Percentiles rank a stretch among this genome's conserved stretches.
phyloP scores from a whole-genome alignment of 768 basidiomycete genomes.

The Tulasnella sp. region DNA sequence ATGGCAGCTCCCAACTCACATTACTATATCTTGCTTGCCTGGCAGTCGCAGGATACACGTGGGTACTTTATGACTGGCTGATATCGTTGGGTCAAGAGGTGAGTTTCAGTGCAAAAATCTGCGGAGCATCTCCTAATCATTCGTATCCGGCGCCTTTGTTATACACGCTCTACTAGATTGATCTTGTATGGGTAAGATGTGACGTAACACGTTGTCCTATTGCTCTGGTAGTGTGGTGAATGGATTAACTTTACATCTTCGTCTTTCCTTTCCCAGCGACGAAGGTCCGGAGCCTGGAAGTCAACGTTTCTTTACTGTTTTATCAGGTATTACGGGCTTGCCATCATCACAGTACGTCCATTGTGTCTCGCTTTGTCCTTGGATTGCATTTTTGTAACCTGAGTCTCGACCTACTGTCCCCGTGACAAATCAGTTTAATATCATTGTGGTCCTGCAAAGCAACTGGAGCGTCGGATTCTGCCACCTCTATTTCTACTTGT shows the following conservation, averaged over 20 bases:
- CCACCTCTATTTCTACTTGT: neutral
- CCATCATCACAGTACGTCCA: neutral
- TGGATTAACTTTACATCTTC: neutral
- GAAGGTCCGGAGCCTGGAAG: neutral
- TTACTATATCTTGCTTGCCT: too few species aligned
- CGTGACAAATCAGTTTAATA: neutral
- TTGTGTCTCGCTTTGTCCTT: neutral
- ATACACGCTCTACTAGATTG: neutral
- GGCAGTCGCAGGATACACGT: conserved; percentile 21
- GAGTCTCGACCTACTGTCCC: too few species aligned
- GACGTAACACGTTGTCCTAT: too few species aligned
- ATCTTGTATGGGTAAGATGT: neutral
- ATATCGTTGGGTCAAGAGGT: conserved; percentile 25
- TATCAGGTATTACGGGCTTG: conserved; percentile 21
- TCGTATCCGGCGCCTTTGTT: neutral
- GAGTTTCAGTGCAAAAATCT: neutral
- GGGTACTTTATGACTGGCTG: conserved; percentile 20
- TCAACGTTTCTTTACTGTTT: conserved; percentile 19
- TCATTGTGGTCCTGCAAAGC: neutral
- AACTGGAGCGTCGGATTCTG: neutral
- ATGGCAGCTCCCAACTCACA: neutral
- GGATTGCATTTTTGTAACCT: neutral
- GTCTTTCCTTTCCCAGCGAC: neutral
- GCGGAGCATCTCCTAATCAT: neutral
- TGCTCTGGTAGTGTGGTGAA: neutral